Evolutionary conservation across 768 basidiomycete genomes (phyloP).

Genomic region (Xerocomellus chrysenteron): DNA sequence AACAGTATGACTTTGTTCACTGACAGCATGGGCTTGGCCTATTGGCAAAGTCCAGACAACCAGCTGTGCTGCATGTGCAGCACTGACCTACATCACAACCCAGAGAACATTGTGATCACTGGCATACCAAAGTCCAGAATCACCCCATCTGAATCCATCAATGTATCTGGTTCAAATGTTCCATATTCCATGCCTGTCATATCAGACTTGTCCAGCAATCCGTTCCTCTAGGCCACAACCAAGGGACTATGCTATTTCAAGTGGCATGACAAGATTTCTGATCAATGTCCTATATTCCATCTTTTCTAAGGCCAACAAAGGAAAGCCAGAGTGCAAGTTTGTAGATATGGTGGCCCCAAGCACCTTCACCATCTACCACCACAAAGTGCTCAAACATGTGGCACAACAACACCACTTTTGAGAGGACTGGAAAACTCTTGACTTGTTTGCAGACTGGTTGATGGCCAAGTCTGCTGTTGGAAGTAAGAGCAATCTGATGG

Average conservation of each 20-base stretch:
- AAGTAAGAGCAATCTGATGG: not conserved
- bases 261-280: slow-evolving; percentile 3
- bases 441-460: not conserved
- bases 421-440: not conserved
- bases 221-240: too few species aligned
- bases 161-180: too few species aligned
- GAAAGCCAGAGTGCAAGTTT: not conserved
- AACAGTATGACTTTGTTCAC: not conserved
- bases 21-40: not conserved
- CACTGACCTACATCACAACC: not conserved
- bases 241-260: not conserved
- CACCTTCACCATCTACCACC: too few species aligned
- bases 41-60: not conserved
- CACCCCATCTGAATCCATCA: too few species aligned
- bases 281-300: not conserved
- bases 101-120: not conserved
- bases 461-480: not conserved
- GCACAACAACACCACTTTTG: not conserved
- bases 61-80: not conserved
- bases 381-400: not conserved
- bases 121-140: too few species aligned
- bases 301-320: not conserved
- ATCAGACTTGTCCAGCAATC: too few species aligned
- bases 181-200: too few species aligned
- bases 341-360: not conserved